phyloP scores from a whole-genome alignment of 2,329 filamentous ascomycete genomes.

The Paracamarosporium sp. region DNA sequence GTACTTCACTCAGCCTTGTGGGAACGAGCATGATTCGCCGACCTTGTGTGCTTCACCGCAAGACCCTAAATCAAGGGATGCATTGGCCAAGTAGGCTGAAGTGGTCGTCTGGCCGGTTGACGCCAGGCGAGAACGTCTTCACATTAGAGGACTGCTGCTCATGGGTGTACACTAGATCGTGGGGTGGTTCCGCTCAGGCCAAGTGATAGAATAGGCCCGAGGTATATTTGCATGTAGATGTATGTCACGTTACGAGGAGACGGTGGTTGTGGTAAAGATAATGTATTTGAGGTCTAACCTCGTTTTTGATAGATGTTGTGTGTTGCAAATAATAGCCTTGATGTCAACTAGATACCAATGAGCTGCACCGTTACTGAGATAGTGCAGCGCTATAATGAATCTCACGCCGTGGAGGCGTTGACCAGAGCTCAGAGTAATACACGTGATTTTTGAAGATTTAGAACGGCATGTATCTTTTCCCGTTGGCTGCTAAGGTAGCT shows the following conservation, averaged over 20 bases:
- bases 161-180: not conserved
- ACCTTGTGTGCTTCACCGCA: constrained; percentile 4
- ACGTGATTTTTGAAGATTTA: not conserved
- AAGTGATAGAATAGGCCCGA: too few species aligned
- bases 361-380: too few species aligned
- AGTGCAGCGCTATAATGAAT: too few species aligned
- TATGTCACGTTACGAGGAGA: not conserved
- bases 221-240: not conserved
- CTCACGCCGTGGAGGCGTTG: too few species aligned
- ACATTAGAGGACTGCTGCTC: constrained; percentile 1
- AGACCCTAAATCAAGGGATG: not conserved
- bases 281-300: too few species aligned
- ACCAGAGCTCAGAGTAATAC: not conserved
- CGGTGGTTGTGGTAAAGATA: too few species aligned
- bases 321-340: too few species aligned
- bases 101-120: constrained; percentile 4
- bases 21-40: constrained; percentile 24
- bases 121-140: not conserved
- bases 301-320: too few species aligned
- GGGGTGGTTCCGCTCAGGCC: not conserved
- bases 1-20: constrained; percentile 28
- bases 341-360: too few species aligned
- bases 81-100: not conserved
- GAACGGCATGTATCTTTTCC: not conserved
- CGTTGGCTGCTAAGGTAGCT: too few species aligned